Conservation (phyloP, 2,329 filamentous ascomycete species). For the Stemphylium vesicarium region DNA sequence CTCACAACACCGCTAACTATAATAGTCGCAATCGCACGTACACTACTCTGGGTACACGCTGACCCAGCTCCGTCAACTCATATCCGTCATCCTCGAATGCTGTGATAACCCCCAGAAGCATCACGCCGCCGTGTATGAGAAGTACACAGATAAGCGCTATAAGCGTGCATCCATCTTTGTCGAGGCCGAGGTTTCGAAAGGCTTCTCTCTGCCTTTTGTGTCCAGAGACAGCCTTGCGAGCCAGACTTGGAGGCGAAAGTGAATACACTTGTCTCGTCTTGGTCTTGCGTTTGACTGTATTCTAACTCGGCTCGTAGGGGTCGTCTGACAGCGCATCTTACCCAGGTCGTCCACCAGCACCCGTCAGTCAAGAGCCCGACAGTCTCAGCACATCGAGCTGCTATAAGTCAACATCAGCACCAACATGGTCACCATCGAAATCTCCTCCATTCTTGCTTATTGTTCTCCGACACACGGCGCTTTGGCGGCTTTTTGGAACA, state of each 20-base stretch:
- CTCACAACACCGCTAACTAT: slow-evolving; percentile 44
- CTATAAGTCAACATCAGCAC: slow-evolving; percentile 21
- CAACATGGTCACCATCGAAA: slow-evolving; percentile 35
- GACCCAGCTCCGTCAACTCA: slow-evolving; percentile 77
- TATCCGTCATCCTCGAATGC: slow-evolving; percentile 83
- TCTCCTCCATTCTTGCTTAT: slow-evolving; percentile 50
- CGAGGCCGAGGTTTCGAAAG: slow-evolving; percentile 71
- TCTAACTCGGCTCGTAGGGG: slow-evolving; percentile 38
- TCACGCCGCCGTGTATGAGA: slow-evolving; percentile 86
- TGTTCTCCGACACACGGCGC: slow-evolving; percentile 42
- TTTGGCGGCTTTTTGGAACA: slow-evolving; percentile 38
- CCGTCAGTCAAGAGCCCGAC: slow-evolving; percentile 16
- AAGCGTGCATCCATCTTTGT: slow-evolving; percentile 84
- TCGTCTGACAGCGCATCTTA: slow-evolving; percentile 26
- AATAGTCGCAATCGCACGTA: slow-evolving; percentile 78
- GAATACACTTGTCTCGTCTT: slow-evolving; percentile 34
- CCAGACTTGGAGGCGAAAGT: slow-evolving; percentile 49
- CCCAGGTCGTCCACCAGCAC: slow-evolving; percentile 20
- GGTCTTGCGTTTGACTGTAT: slow-evolving; percentile 22
- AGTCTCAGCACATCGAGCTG: slow-evolving; percentile 13
- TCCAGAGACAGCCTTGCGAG: slow-evolving; percentile 45
- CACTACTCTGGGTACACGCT: slow-evolving; percentile 95
- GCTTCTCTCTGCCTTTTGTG: slow-evolving; percentile 59
- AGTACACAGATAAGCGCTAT: slow-evolving; percentile 87
- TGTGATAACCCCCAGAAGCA: slow-evolving; percentile 82